Base-by-base conservation (phyloP, 495 filamentous ascomycete genomes). In the Thermothielavioides terrestris region DNA sequence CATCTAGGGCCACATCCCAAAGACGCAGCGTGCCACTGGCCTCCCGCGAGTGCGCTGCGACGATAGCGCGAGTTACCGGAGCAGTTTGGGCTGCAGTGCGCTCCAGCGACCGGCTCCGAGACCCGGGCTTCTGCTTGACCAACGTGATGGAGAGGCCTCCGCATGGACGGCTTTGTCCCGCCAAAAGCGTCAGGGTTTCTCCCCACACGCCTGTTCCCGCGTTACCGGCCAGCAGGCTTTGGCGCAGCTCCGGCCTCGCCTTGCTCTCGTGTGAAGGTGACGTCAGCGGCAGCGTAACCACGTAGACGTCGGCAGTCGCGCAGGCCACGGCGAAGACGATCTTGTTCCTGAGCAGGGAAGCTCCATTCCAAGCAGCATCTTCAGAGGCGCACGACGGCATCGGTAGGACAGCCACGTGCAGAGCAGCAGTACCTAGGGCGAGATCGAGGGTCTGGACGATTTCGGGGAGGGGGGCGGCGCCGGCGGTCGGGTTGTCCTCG, bases 251-350 rank as follows among this genome's bases (percentile, higher is more conserved):
- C 17, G 67, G 61, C 6, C 76, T 58, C 8, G 64, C 59, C 51
- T 80, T 80, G 58, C 71, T 76, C 49, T 66, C 62, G 22, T 81
- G 75, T 35, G 87, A 85, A 5, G 88, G 86, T 10, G 88, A 87
- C 8, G 72, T 71, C 28, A 92, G 69, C 1, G 89, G 88, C 6
- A 95, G 59, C 4, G 80, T 83, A 11, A 92, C 66, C 27, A 95
- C 65, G 43, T 79, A 80, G 11, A 86, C 73, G 10, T 77, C 79
- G 27, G 71, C 77, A 45, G 88, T 86, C 6, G 83, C 75, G 61
- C 87, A 91, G 1, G 85, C 75, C 6, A 81, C 79, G 0, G 82
- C 73, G 37, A 92, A 78, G 9, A 92, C 75, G 47, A 91, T 81
- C 40, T 77, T 79, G 30, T 77, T 66, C 22, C 73, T 78, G 17